A percentile compares a stretch with the other conserved stretches of the same genome.
These are phyloP conservation scores for Hymenoscyphus infarciens DNA, from an alignment of 2,329 filamentous ascomycete genomes.

Conservation along the genomic window DNA sequence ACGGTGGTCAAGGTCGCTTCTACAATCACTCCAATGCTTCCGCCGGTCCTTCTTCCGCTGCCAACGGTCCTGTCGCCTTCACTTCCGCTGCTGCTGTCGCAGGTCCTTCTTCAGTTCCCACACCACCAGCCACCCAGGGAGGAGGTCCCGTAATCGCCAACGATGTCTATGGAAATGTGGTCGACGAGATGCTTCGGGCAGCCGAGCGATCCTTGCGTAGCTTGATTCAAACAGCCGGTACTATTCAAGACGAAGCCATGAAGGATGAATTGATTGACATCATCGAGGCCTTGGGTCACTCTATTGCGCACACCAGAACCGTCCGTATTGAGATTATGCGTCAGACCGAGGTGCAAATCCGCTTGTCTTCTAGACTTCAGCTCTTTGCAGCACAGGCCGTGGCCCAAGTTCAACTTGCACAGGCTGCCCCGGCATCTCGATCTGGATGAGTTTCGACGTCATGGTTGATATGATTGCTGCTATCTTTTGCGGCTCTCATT, in stretches of 20 bases:
- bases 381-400: neutral
- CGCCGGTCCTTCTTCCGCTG: no score
- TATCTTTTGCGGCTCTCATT: no score
- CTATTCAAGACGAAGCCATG: neutral
- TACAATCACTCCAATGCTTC: no score
- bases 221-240: neutral
- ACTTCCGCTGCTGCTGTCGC: no score
- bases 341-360: neutral
- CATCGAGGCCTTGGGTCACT: neutral
- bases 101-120: neutral
- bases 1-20: no score
- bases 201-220: neutral
- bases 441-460: no score
- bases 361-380: neutral
- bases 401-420: no score
- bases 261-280: neutral
- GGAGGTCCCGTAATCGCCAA: neutral
- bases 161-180: neutral
- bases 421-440: no score
- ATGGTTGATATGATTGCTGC: no score
- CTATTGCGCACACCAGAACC: slow-evolving; percentile 3
- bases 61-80: no score
- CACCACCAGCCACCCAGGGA: neutral
- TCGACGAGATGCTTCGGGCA: slow-evolving; percentile 1
- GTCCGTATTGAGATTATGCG: slow-evolving; percentile 7